Evolutionary conservation across 129 eudicot genomes (phyloP).

Genomic region (Flaveria sonorensis): DNA sequence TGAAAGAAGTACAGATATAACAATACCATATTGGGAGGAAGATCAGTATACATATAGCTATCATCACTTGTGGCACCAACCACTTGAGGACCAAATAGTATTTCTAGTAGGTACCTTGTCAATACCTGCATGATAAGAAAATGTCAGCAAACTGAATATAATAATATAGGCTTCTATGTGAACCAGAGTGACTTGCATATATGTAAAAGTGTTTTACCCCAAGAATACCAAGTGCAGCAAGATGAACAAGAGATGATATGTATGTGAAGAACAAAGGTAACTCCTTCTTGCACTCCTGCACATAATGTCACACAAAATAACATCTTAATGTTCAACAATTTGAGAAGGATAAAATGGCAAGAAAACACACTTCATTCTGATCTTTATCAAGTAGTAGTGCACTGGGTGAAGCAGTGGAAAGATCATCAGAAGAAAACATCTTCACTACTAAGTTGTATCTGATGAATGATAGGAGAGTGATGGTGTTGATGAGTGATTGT

Average conservation of each 20-base stretch:
- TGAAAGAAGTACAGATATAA: slow-evolving; percentile 36
- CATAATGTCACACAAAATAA: not conserved
- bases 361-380: slow-evolving; percentile 43
- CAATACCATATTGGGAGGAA: slow-evolving; percentile 87
- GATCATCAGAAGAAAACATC: too few species aligned
- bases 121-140: slow-evolving; percentile 53
- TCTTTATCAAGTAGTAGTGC: slow-evolving; percentile 24
- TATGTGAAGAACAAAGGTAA: slow-evolving; percentile 52
- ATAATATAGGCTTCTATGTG: not conserved
- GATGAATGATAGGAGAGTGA: too few species aligned
- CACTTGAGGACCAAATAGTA: slow-evolving; percentile 71
- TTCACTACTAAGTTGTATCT: too few species aligned
- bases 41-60: slow-evolving; percentile 79
- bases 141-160: not conserved
- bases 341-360: not conserved
- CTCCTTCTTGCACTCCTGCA: slow-evolving; percentile 49
- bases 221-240: slow-evolving; percentile 59
- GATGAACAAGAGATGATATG: slow-evolving; percentile 59
- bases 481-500: too few species aligned
- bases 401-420: slow-evolving; percentile 39
- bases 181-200: too few species aligned
- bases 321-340: slow-evolving; percentile 4
- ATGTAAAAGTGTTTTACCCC: too few species aligned
- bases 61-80: slow-evolving; percentile 67
- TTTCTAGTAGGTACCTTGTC: slow-evolving; percentile 68